phyloP scores from a whole-genome alignment of 108 stramenopile species.

The Cyclostephanos tholiformis region DNA sequence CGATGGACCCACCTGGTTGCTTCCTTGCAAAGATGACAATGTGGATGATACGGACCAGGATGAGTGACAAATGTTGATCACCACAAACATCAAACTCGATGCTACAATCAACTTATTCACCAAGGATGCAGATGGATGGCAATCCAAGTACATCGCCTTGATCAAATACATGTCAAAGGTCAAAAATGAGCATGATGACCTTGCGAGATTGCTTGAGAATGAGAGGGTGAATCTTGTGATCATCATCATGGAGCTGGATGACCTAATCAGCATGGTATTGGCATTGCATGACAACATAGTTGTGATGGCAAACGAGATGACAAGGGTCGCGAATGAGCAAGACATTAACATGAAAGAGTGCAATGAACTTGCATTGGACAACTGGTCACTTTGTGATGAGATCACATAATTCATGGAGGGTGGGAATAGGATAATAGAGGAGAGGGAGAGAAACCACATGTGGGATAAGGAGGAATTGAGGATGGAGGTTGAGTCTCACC shows the following conservation, averaged over 20 bases:
- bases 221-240: neutral
- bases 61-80: neutral
- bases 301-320: neutral
- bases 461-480: neutral
- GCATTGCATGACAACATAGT: neutral
- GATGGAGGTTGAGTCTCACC: neutral
- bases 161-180: neutral
- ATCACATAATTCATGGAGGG: no score
- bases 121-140: neutral
- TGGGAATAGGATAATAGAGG: no score
- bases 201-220: neutral
- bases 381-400: no score
- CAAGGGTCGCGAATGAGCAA: no score
- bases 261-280: neutral
- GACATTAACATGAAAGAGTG: no score
- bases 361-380: no score
- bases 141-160: neutral
- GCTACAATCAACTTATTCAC: neutral
- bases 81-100: no score
- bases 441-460: neutral
- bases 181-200: neutral
- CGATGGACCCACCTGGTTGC: no score
- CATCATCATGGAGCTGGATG: neutral
- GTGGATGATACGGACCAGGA: neutral
- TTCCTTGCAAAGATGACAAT: no score